Evolutionary conservation across 305 asterid genomes (phyloP).

Genomic region (Plantago rigida): DNA sequence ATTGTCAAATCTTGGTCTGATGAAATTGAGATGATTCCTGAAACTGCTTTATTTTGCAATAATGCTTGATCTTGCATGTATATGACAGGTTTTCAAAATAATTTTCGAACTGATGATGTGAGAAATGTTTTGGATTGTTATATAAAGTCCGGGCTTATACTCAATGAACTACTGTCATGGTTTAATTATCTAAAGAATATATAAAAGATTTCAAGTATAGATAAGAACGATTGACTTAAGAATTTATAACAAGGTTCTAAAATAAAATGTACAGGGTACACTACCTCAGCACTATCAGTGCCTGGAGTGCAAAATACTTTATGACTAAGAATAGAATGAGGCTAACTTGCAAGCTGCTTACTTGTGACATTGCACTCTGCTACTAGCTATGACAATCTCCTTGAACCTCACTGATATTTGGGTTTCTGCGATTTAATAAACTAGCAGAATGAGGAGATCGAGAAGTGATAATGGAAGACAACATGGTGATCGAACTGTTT

Average conservation of each 20-base stretch:
- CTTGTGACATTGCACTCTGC: slow-evolving; percentile 7
- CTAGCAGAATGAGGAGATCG: slow-evolving; percentile 14
- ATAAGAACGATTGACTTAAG: background rate
- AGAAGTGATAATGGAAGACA: slow-evolving; percentile 19
- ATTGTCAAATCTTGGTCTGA: too few relatives aligned
- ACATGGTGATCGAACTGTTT: background rate
- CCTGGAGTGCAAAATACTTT: background rate
- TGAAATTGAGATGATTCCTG: too few relatives aligned
- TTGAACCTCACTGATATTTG: slow-evolving; percentile 6
- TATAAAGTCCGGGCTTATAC: background rate
- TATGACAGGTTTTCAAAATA: too few relatives aligned
- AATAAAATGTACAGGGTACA: slow-evolving; percentile 3
- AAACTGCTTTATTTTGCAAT: too few relatives aligned
- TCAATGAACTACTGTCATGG: background rate
- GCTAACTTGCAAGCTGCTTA: slow-evolving; percentile 3
- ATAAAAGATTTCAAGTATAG: background rate
- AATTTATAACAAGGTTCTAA: background rate
- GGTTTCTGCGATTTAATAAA: background rate
- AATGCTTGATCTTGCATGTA: too few relatives aligned
- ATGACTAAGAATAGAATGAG: background rate
- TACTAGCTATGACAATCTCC: background rate
- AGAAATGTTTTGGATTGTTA: too few relatives aligned
- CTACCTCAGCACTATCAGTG: background rate
- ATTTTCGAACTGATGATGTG: too few relatives aligned
- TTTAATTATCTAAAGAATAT: too few relatives aligned